These are phyloP conservation scores for Jatropha curcas DNA, from an alignment of 345 rosid species.

Conservation along the genomic window DNA sequence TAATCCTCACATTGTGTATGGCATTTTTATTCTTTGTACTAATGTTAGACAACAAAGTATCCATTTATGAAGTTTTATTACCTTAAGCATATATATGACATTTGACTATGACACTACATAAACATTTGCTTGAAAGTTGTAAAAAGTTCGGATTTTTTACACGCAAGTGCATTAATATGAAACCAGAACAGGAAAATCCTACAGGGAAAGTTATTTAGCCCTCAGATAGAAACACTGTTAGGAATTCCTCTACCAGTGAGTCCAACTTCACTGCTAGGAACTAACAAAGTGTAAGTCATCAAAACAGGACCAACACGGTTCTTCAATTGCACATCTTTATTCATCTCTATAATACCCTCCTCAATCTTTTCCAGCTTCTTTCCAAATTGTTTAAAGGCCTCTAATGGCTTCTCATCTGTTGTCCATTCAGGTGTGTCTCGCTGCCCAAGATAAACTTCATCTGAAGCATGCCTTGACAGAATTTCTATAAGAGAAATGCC, in stretches of 20 bases:
- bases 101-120: neutral
- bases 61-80: constrained; percentile 2
- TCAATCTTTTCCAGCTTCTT: constrained; percentile 33
- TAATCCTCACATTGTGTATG: too few species aligned
- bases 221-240: constrained; percentile 35
- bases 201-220: neutral
- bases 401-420: constrained; percentile 18
- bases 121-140: neutral
- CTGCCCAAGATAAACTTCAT: constrained; percentile 48
- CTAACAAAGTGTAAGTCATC: constrained; percentile 32
- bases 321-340: constrained; percentile 21
- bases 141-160: neutral
- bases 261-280: constrained; percentile 32
- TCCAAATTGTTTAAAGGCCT: constrained; percentile 40
- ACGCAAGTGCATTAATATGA: neutral
- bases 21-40: too few species aligned
- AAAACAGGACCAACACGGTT: constrained; percentile 31
- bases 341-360: constrained; percentile 23
- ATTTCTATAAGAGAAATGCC: constrained; percentile 47
- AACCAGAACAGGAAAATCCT: neutral
- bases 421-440: constrained; percentile 48
- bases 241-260: constrained; percentile 39
- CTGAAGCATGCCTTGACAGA: constrained; percentile 45
- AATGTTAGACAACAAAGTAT: neutral
- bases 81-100: neutral